Evolutionary conservation across 179 eudicot genomes (phyloP), one percentile per base, ranked within the genome.

Genomic region (Amaranthus tricolor): DNA sequence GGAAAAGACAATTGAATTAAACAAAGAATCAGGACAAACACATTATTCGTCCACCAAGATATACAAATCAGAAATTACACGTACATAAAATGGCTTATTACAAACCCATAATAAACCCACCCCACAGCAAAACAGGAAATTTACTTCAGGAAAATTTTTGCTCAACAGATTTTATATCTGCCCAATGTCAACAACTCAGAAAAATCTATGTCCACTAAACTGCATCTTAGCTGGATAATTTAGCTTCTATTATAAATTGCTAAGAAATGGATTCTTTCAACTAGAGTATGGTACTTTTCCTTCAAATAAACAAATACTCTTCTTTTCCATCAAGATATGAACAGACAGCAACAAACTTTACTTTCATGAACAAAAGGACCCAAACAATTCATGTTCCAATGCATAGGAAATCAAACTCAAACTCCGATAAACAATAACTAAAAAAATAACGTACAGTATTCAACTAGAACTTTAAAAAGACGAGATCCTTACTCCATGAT

Each of bases 401-500:
- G 70, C 19, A 49, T 58, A 54, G 51, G 61, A 44, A 15, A 43
- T 51, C 6, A 7, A 54, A 72, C 21, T 60, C 44, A 61, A 55
- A 54, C 40, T n/a, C 47, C 51, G 11, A 48, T 66, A 66, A 44
- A 50, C 0, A 6, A 21, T 4, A 16, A 16, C 21, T 9, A 62
- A 7, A 77, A 45, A 55, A 14, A 45, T 55, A 16, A 56, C 66
- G 17, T 9, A 63, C 20, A 4, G 20, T 16, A 53, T 43, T 19
- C 31, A 20, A 48, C 31, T 4, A 20, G 12, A 52, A 54, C 2
- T 51, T 19, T 3, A 13, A 70, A 44, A 40, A 14, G 48, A 53
- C 40, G 40, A 21, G 51, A 52, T 55, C 50, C 84, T 80, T 74
- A 83, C 86, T 43, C 86, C 86, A 80, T 70, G 86, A 72, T 83